Evolutionary conservation across 345 rosid species (phyloP), one percentile per base, ranked within the genome.

Genomic region (Citrus cavaleriei): DNA sequence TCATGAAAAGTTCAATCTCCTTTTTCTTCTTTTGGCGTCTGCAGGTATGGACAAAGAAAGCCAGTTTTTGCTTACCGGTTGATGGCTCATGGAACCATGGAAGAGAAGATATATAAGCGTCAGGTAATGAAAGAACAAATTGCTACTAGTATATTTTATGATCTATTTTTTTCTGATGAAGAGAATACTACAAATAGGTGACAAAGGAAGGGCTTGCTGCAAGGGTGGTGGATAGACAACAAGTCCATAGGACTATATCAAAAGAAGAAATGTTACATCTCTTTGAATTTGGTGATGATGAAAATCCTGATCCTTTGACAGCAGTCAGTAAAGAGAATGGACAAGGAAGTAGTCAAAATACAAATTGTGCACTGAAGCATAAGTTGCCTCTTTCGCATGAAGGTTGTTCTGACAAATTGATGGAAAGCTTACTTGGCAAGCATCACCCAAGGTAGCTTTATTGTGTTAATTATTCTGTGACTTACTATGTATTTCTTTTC

Each of bases 191-290:
- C 75, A 79, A 81, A 83, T 87, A 97, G 99, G 99, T 94, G 77
- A 97, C 95, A 3, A 97, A 97, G 86, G 99, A 97, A 86, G 98
- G 98, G 73, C 98, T 97, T 60, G 99, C 99, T 83, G 99, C 99
- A 79, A 93, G 99, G 90, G 99, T 97, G 81, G 99, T 97, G 57
- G 99, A 97, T 86, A 89, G 99, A 85, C 99, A 97, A 80, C 99
- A 94, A 87, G 92, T 97, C 60, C 95, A 92, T 86, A 86, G 99
- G 78, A 94, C 97, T 34, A 94, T 97, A 64, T 94, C 99, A 49
- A 94, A 83, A 88, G 99, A 97, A 87, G 99, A 97, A 87, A 94
- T 97, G 99, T 78, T 97, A 86, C 99, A 97, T 85, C 91, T 97
- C 63, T 97, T 97, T 81, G 99, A 97, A 83, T 97, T 97, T 74